These are phyloP conservation scores for Aeschynomene evenia DNA, from an alignment of 306 rosid species.

Conservation along the genomic window DNA sequence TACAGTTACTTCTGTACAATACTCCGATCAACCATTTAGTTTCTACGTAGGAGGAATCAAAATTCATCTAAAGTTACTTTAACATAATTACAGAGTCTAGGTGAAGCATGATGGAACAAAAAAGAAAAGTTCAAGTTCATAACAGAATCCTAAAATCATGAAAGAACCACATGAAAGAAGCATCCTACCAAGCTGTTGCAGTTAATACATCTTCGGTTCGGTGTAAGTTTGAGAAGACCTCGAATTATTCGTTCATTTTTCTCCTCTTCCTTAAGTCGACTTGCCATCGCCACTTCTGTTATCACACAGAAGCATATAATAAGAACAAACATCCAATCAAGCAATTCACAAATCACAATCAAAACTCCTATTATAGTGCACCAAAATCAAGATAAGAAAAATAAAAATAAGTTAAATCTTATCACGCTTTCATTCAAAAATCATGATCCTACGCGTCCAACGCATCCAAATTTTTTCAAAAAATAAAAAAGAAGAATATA, in stretches of 20 bases:
- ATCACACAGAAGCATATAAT: neutral
- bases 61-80: conserved; percentile 16
- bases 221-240: conserved; percentile 79
- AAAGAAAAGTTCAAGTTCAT: conserved; percentile 1
- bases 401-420: neutral
- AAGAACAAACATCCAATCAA: neutral
- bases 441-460: conserved; percentile 9
- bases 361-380: conserved; percentile 12
- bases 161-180: conserved; percentile 1
- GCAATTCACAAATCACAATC: neutral
- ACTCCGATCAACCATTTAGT: neutral
- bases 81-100: neutral
- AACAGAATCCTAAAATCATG: neutral
- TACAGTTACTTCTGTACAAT: conserved; percentile 24
- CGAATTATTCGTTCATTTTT: conserved; percentile 88
- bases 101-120: conserved; percentile 12
- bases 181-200: conserved; percentile 79
- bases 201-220: conserved; percentile 86
- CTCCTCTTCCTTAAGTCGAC: conserved; percentile 89
- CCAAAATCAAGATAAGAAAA: conserved; percentile 11
- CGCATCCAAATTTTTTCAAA: neutral
- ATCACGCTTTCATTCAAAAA: neutral
- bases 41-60: conserved; percentile 2
- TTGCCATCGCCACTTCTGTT: conserved; percentile 65
- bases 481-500: neutral